Evolutionary conservation across 306 rosid genomes (phyloP).

Genomic region (Vachellia pachyceras): DNA sequence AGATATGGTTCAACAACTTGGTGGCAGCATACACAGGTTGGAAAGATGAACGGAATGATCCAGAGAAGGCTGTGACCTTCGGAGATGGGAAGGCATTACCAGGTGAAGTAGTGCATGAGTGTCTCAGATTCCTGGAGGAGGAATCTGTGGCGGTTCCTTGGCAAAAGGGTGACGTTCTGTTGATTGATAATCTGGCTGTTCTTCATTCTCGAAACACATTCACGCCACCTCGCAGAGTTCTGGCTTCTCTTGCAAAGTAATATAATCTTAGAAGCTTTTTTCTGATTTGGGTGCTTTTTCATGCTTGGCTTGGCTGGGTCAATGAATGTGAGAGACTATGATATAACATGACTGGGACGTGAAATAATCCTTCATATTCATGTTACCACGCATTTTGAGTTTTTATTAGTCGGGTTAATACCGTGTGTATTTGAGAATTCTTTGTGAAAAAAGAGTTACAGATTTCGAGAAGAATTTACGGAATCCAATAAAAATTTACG

Average conservation of each 20-base stretch:
- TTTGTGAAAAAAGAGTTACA: no score
- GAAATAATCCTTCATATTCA: no score
- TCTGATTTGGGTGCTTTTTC: not conserved
- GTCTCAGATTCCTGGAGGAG: slow-evolving; percentile 59
- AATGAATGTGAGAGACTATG: no score
- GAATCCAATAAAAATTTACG: no score
- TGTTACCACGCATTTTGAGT: no score
- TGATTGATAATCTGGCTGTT: slow-evolving; percentile 83
- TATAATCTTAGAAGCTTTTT: not conserved
- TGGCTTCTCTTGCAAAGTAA: slow-evolving; percentile 10
- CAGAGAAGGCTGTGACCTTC: slow-evolving; percentile 81
- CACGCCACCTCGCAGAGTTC: slow-evolving; percentile 56
- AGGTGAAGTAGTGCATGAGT: slow-evolving; percentile 59
- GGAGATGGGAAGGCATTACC: slow-evolving; percentile 85
- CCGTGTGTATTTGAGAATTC: no score
- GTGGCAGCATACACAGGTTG: slow-evolving; percentile 70
- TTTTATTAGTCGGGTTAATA: no score
- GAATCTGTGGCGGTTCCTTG: slow-evolving; percentile 58
- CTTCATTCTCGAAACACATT: slow-evolving; percentile 79
- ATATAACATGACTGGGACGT: no score
- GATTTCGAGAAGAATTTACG: no score
- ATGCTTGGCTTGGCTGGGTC: no score
- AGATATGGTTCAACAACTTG: slow-evolving; percentile 94
- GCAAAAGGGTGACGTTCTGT: slow-evolving; percentile 68
- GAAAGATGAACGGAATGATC: slow-evolving; percentile 40